These are phyloP conservation scores for Cryptosporidium canis DNA, from an alignment of 169 alveolate species.

Conservation along the genomic window DNA sequence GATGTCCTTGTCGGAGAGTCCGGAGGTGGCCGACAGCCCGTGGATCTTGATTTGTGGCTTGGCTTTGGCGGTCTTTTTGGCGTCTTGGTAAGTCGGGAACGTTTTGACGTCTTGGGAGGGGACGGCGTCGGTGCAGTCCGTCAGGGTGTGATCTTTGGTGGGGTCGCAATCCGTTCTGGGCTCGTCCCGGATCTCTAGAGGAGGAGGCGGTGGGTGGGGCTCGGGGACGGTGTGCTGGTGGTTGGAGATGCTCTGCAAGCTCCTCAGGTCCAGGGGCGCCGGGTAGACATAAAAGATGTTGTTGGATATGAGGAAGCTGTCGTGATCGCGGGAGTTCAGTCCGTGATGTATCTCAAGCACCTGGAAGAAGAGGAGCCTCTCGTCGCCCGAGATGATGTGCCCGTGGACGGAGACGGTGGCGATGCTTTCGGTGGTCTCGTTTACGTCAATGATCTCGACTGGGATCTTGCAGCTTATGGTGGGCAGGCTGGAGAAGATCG, in stretches of 20 bases:
- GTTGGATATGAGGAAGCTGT: not conserved
- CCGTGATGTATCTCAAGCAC: constrained; percentile 16
- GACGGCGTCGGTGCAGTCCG: not conserved
- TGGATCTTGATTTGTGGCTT: constrained; percentile 56
- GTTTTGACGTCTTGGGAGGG: not conserved
- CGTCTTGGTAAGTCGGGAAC: constrained; percentile 60
- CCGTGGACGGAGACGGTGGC: constrained; percentile 45
- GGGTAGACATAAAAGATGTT: constrained; percentile 46
- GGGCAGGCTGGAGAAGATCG: constrained; percentile 20
- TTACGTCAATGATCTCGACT: constrained; percentile 46
- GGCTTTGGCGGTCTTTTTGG: not conserved
- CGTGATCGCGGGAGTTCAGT: not conserved
- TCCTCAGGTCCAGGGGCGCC: not conserved
- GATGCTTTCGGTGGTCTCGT: not conserved
- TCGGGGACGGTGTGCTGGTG: not conserved
- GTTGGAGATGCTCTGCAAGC: not conserved
- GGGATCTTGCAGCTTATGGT: constrained; percentile 61
- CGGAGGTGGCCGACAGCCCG: not conserved
- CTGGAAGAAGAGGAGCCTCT: constrained; percentile 45
- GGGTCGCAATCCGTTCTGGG: not conserved
- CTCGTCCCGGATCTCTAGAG: not conserved
- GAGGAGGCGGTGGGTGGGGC: not conserved
- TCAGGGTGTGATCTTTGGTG: not conserved
- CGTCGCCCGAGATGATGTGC: not conserved
- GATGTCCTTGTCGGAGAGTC: constrained; percentile 42